Conservation (phyloP, 2,329 filamentous ascomycete genomes). For the Fusarium zealandicum region DNA sequence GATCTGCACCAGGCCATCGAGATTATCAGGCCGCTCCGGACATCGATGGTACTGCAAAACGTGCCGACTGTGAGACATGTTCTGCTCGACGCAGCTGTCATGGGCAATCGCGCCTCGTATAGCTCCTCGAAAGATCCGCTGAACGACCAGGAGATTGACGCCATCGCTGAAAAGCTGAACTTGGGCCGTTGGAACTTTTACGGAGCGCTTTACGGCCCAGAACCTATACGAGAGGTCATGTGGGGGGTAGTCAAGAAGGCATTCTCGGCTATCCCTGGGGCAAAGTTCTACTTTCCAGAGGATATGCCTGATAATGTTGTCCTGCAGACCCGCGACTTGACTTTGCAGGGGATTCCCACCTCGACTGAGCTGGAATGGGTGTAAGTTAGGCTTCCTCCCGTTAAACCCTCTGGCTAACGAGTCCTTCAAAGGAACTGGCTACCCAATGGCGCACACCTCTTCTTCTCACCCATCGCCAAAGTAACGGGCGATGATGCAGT, state of each 20-base stretch:
- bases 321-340: constrained; percentile 23
- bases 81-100: constrained; percentile 32
- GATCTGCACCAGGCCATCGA: constrained; percentile 33
- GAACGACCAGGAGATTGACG: constrained; percentile 17
- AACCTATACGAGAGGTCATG: constrained; percentile 26
- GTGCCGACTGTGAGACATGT: constrained; percentile 31
- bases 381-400: constrained; percentile 8
- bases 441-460: constrained; percentile 32
- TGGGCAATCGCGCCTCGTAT: constrained; percentile 16
- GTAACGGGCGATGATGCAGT: constrained; percentile 26
- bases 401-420: neutral
- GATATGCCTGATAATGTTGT: constrained; percentile 30
- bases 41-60: constrained; percentile 34
- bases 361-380: constrained; percentile 33
- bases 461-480: constrained; percentile 36
- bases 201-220: constrained; percentile 32
- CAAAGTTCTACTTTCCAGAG: constrained; percentile 34
- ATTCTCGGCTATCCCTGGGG: constrained; percentile 27
- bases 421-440: constrained; percentile 16
- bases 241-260: constrained; percentile 26
- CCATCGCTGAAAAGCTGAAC: constrained; percentile 29
- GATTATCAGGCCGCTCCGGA: constrained; percentile 30
- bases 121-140: constrained; percentile 14
- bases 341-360: constrained; percentile 27
- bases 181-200: constrained; percentile 37